Base-by-base conservation (phyloP, 805 yeast species). In the Monosporozyma aerobia region DNA sequence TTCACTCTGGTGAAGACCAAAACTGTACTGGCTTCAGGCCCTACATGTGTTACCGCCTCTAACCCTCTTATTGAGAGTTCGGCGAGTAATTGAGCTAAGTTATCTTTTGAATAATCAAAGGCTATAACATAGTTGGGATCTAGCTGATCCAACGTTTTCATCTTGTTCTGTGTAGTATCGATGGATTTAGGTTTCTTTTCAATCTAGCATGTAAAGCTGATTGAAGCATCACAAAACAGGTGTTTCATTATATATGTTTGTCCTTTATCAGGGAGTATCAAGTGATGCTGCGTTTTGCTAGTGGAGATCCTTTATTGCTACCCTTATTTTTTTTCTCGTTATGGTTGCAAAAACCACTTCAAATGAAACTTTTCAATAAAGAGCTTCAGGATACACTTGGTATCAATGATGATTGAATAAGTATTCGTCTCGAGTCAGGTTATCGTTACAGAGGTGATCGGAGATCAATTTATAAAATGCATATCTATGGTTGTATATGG, bases 41-140 rank as follows among this genome's bases (percentile, higher is more conserved):
- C 68, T 0, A 67, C 67, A 39, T 65, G 57, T 7, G 65, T 58
- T 11, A 61, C 50, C 1, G 59, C 61, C 14, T 57, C 49, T 16
- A 63, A 37, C 2, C 67, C 67, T 43, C 60, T 57, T 3, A 60
- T 58, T 10, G 61, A 55, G 7, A 64, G 58, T 51, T 62, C 65
- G 8, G 65, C 61, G 19, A 61, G 48, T 32, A 64, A 25, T 22
- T 56, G 51, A 2, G 65, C 55, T 5, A 62, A 48, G 37, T 64
- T 62, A 29, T 62, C 64, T 53, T 55, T 56, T 3, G 68, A 55
- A 44, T 62, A 63, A 0, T 53, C 51, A 44, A 63, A 51, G n/a
- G 63, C 50, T 9, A 64, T 51, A 27, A 63, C 63, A 51, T 56
- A 63, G 52, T 64, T 61, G 5, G 70, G 69, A 53, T 60, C 63